Evolutionary conservation across 2,329 filamentous ascomycete genomes (phyloP).

Genomic region (Xylariaceae sp.): DNA sequence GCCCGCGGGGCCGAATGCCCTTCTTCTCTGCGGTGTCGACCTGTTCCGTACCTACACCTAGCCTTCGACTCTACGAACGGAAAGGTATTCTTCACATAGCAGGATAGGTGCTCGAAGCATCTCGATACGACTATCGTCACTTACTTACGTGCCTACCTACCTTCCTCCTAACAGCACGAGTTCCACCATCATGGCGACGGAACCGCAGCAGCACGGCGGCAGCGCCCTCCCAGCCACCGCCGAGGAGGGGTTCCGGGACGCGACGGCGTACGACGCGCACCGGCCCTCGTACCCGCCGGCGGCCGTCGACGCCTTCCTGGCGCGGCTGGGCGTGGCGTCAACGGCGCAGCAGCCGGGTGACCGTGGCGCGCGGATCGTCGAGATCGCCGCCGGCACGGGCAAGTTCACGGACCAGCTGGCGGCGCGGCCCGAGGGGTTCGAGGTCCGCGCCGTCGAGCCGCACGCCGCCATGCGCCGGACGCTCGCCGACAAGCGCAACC

Average conservation of each 20-base stretch:
- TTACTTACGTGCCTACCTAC: too few species aligned
- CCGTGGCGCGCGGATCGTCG: constrained; percentile 48
- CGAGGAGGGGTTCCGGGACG: constrained; percentile 61
- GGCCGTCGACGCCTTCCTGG: constrained; percentile 52
- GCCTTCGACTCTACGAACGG: too few species aligned
- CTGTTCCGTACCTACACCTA: too few species aligned
- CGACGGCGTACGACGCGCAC: constrained; percentile 56
- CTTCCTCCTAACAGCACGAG: too few species aligned
- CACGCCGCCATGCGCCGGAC: constrained; percentile 58
- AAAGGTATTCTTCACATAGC: too few species aligned
- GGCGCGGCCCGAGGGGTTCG: constrained; percentile 48
- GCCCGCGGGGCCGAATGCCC: too few species aligned
- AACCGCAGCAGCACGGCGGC: too few species aligned
- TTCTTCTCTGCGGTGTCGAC: too few species aligned
- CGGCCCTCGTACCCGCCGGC: constrained; percentile 58
- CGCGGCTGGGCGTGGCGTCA: constrained; percentile 42
- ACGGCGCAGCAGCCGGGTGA: too few species aligned
- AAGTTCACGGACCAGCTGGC: constrained; percentile 62
- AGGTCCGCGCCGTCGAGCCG: constrained; percentile 57
- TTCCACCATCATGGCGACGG: too few species aligned
- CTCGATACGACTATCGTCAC: too few species aligned
- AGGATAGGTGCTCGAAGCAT: too few species aligned
- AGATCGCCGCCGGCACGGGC: constrained; percentile 62
- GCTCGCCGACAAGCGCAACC: constrained; percentile 50
- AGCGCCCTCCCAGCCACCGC: constrained; percentile 17